A percentile compares a stretch with the other conserved stretches of the same genome.
Evolutionary conservation across 768 basidiomycete genomes (phyloP).

Genomic region (Symmetrospora coprosmae): DNA sequence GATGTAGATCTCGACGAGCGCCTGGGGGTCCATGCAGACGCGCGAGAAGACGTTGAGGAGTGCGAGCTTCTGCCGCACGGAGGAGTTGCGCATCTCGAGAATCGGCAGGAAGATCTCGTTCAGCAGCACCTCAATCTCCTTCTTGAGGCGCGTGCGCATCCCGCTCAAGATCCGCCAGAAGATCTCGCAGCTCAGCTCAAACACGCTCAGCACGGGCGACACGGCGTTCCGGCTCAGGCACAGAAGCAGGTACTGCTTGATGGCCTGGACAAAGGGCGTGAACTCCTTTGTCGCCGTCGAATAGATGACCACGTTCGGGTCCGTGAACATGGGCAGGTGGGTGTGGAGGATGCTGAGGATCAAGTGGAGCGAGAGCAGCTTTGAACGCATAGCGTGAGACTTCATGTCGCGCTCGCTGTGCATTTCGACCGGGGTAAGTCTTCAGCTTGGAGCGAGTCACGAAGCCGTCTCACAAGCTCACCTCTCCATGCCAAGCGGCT

Average conservation of each 20-base stretch:
- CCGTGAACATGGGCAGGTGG: slow-evolving; percentile 77
- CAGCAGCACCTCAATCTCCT: slow-evolving; percentile 96
- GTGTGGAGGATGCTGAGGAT: slow-evolving; percentile 81
- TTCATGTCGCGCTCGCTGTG: slow-evolving; percentile 85
- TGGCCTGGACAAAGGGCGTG: slow-evolving; percentile 76
- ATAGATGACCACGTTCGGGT: slow-evolving; percentile 75
- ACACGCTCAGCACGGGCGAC: slow-evolving; percentile 86
- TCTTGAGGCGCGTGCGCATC: slow-evolving; percentile 94
- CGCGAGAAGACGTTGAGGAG: slow-evolving; percentile 70
- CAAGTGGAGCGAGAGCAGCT: slow-evolving; percentile 82
- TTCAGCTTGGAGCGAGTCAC: background rate
- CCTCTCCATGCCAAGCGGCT: slow-evolving; percentile 87
- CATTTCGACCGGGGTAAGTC: too few relatives aligned
- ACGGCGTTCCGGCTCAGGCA: slow-evolving; percentile 88
- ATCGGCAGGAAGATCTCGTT: slow-evolving; percentile 99
- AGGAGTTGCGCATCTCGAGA: slow-evolving; percentile 92
- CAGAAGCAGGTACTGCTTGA: slow-evolving; percentile 89
- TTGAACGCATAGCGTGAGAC: slow-evolving; percentile 94
- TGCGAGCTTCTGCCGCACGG: slow-evolving; percentile 82
- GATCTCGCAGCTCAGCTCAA: slow-evolving; percentile 94
- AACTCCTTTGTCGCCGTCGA: slow-evolving; percentile 77
- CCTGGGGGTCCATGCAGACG: slow-evolving; percentile 89
- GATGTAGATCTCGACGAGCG: slow-evolving; percentile 91
- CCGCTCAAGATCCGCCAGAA: slow-evolving; percentile 93
- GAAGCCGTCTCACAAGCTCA: slow-evolving; percentile 37